Base-by-base conservation (phyloP, 768 basidiomycete species). In the Lyophyllum shimeji region DNA sequence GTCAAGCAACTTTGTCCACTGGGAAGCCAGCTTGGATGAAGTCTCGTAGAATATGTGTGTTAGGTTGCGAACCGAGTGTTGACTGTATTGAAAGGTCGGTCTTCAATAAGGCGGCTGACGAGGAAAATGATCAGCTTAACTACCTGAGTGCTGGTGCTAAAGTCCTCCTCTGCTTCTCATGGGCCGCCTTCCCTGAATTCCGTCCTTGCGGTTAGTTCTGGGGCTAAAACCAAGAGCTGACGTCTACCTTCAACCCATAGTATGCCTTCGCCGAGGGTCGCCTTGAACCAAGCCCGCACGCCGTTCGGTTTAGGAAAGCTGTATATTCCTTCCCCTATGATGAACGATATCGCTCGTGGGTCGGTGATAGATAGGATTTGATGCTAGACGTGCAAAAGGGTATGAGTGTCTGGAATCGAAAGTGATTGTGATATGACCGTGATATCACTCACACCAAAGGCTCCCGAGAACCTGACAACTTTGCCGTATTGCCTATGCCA, bases 281-380 rank as follows among this genome's bases (percentile, higher is more conserved):
- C 79, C 55, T 75, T 75, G 63, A 86, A 86, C 85, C 85, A 87
- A 15, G 77, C 78, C 56, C 85, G 76, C 18, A 85, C 84, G 21
- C 85, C 85, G 46, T 73, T 67, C 8, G 85, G 82, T 66, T 86
- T 86, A 2, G 85, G 85, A 60, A 86, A 86, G 33, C 69, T 70
- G 63, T 85, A 86, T 0, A 77, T 74, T 12, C 74, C 77, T 61
- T 84, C 81, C 25, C 77, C 77, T 1, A 86, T 69, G 52, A 86
- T 82, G 53, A 79, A 83, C 2, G 69, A 68, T 45, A 86, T 78
- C 15, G 85, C 79, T 1, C 74, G 71, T 31, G 75, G 66, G 63
- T 86, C 84, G 0, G 81, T 79, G 33, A 87, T 74, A 15, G 84
- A 85, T 31, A 86, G 64, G 17, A 85, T 68, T 60, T 80, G 81